These are phyloP conservation scores for Bombardia bombarda DNA, from an alignment of 495 filamentous ascomycete species.

Conservation along the genomic window DNA sequence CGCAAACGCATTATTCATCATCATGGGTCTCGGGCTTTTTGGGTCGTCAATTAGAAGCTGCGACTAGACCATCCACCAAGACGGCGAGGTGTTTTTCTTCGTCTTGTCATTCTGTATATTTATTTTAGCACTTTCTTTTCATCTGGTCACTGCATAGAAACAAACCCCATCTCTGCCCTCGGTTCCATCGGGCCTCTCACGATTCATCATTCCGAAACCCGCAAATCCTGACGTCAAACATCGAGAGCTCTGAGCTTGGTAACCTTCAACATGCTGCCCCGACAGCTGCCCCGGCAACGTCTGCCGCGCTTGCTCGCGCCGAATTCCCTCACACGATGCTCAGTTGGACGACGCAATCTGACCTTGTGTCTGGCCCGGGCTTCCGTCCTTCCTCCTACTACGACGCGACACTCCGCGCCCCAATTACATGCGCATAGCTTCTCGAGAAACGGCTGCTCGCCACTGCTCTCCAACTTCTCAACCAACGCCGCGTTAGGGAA, in stretches of 20 bases:
- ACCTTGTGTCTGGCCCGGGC: conserved; percentile 9
- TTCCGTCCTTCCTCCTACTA: conserved; percentile 6
- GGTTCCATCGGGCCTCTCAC: too few relatives aligned
- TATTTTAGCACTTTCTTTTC: background rate
- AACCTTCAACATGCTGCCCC: conserved; percentile 22
- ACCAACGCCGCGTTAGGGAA: conserved; percentile 28
- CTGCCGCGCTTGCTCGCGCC: conserved; percentile 17
- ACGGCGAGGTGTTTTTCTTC: background rate
- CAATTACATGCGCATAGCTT: conserved; percentile 7
- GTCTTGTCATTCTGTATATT: conserved; percentile 9
- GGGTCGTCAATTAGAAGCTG: conserved; percentile 7
- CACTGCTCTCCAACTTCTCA: conserved; percentile 28
- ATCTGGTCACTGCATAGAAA: too few relatives aligned
- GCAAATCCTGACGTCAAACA: conserved; percentile 18
- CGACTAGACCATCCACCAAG: conserved; percentile 3
- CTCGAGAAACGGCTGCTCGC: conserved; percentile 10
- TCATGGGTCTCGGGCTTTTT: conserved; percentile 10
- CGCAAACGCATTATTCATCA: conserved; percentile 23
- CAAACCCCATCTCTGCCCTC: too few relatives aligned
- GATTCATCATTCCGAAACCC: background rate
- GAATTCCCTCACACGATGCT: conserved; percentile 9
- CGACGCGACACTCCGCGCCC: too few relatives aligned
- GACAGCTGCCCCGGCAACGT: conserved; percentile 27
- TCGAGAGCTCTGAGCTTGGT: background rate
- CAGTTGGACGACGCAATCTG: conserved; percentile 8